Evolutionary conservation across 1,139 yeast species (phyloP).

Genomic region (Saccharomyces hybrid): DNA sequence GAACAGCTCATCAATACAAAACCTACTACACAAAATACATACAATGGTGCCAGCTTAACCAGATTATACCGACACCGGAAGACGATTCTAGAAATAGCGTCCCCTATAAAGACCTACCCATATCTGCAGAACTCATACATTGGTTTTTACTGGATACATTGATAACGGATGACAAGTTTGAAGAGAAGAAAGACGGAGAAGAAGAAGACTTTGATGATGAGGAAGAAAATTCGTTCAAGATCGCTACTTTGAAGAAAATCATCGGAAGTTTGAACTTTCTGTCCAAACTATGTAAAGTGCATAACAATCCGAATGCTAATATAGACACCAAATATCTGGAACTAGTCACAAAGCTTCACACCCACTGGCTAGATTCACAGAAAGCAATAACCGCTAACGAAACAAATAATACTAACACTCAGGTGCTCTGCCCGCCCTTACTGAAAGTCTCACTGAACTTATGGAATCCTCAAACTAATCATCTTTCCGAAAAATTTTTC

Average conservation of each 20-base stretch:
- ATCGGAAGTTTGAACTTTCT: conserved; percentile 21
- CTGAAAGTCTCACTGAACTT: conserved; percentile 23
- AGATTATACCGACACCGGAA: conserved; percentile 4
- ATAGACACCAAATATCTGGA: conserved; percentile 1
- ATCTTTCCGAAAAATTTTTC: conserved; percentile 23
- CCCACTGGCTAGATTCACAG: conserved; percentile 3
- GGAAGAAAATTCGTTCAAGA: conserved; percentile 6
- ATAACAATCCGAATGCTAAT: conserved; percentile 7
- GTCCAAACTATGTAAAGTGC: conserved; percentile 17
- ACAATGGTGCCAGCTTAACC: conserved; percentile 20
- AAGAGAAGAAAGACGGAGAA: conserved; percentile 1
- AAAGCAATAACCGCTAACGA: conserved; percentile 9
- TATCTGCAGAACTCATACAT: conserved; percentile 21
- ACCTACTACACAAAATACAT: conserved; percentile 24
- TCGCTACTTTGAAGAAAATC: conserved; percentile 16
- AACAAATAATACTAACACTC: conserved; percentile 5
- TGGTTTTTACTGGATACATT: conserved; percentile 22
- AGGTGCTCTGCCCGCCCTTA: conserved; percentile 8
- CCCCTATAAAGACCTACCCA: conserved; percentile 16
- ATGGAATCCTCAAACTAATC: conserved; percentile 26
- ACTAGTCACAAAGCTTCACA: conserved; percentile 9
- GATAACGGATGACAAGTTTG: conserved; percentile 6
- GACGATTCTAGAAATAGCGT: conserved; percentile 2
- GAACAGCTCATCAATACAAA: conserved; percentile 25
- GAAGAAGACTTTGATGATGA: not conserved